phyloP scores from a whole-genome alignment of 495 filamentous ascomycete species.

The Trichoderma erinaceum region DNA sequence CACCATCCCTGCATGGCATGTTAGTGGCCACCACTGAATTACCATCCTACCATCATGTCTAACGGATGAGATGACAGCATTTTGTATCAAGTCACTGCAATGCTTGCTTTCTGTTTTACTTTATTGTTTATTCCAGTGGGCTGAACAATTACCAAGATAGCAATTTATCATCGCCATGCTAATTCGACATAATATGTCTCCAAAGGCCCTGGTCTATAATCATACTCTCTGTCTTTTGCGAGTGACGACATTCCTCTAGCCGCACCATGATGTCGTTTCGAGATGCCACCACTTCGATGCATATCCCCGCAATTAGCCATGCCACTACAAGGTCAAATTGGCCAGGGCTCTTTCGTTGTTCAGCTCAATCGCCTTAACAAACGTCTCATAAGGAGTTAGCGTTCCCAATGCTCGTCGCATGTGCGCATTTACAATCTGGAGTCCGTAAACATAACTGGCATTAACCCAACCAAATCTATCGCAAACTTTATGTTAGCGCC shows the following conservation, averaged over 20 bases:
- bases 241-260: not conserved
- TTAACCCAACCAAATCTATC: conserved; percentile 97
- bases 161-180: not conserved
- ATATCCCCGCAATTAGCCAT: not conserved
- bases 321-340: conserved; percentile 22
- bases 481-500: conserved; percentile 27
- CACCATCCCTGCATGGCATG: not conserved
- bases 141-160: not conserved
- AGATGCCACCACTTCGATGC: not conserved
- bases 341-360: conserved; percentile 39
- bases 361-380: conserved; percentile 46
- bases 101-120: conserved; percentile 12
- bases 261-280: not conserved
- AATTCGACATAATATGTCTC: not conserved
- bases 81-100: not conserved
- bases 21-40: not conserved
- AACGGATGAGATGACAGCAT: not conserved
- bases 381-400: conserved; percentile 75
- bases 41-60: not conserved
- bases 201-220: not conserved
- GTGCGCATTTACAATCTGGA: conserved; percentile 76
- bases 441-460: conserved; percentile 85
- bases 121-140: not conserved
- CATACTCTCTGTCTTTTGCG: not conserved
- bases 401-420: conserved; percentile 79